Conservation (phyloP, 306 rosid genomes). For the Adenanthera pavonina region DNA sequence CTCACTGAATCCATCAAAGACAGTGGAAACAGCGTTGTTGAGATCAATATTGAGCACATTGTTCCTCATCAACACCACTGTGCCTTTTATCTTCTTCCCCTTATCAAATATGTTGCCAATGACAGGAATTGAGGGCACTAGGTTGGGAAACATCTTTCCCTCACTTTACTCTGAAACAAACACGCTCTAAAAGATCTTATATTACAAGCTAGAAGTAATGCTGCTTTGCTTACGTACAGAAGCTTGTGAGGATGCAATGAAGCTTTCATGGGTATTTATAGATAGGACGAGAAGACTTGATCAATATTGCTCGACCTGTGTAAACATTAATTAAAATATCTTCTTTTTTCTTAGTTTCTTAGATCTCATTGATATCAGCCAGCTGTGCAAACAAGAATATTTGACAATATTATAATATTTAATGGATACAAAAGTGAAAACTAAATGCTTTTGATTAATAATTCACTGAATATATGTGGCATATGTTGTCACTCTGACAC, state of each 20-base stretch:
- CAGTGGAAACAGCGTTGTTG: not conserved
- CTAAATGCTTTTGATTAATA: no score
- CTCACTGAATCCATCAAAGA: constrained; percentile 4
- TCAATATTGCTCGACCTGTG: not conserved
- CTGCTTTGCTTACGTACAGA: not conserved
- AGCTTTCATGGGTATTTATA: constrained; percentile 6
- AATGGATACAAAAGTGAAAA: no score
- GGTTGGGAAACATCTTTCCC: constrained; percentile 10
- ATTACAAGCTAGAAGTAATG: not conserved
- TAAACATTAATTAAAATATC: no score
- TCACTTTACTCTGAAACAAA: not conserved
- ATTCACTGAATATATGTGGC: no score
- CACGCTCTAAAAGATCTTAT: not conserved
- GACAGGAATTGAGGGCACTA: not conserved
- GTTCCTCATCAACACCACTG: constrained; percentile 14
- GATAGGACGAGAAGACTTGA: not conserved
- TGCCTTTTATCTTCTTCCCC: constrained; percentile 14
- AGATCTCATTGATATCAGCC: no score
- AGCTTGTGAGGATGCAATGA: not conserved
- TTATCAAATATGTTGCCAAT: constrained; percentile 6
- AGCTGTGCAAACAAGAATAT: no score
- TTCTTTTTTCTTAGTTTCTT: no score
- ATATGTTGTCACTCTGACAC: no score
- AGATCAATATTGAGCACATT: constrained; percentile 25
- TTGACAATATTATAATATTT: no score